Evolutionary conservation across 495 filamentous ascomycete species (phyloP).

Genomic region (Tuber borchii): DNA sequence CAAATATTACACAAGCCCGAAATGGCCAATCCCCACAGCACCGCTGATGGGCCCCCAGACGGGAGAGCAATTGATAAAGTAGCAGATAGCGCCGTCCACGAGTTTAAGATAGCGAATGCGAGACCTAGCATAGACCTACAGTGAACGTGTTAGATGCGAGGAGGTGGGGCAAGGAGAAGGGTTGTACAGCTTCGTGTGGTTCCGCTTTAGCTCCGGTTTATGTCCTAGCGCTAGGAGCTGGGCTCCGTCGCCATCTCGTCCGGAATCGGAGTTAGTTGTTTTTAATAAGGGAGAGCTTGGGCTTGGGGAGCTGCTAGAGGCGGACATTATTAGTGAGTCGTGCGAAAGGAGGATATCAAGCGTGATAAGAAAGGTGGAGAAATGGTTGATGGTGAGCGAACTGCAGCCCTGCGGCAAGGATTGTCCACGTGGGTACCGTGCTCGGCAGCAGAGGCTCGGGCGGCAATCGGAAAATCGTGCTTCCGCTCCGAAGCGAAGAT

Average conservation of each 20-base stretch:
- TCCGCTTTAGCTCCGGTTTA: conserved; percentile 56
- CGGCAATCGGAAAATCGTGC: background rate
- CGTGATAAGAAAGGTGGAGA: background rate
- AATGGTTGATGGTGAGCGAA: background rate
- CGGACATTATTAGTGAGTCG: background rate
- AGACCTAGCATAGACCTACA: conserved; percentile 52
- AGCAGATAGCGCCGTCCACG: conserved; percentile 54
- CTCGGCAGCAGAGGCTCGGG: background rate
- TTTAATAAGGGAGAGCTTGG: background rate
- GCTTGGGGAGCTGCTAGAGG: background rate
- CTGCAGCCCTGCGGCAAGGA: background rate
- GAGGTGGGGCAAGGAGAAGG: background rate
- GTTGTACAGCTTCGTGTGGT: conserved; percentile 46
- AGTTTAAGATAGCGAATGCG: conserved; percentile 57
- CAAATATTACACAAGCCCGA: conserved; percentile 67
- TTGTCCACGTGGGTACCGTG: background rate
- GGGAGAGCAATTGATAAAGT: conserved; percentile 52
- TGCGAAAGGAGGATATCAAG: background rate
- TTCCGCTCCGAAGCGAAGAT: background rate
- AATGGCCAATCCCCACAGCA: conserved; percentile 59
- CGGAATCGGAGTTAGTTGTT: background rate
- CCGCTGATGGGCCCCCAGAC: conserved; percentile 50
- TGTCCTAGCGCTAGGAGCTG: conserved; percentile 56
- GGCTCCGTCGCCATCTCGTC: conserved; percentile 45
- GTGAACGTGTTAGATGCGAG: background rate